phyloP scores from a whole-genome alignment of 2,329 filamentous ascomycete species.

The Colletotrichum sp. region DNA sequence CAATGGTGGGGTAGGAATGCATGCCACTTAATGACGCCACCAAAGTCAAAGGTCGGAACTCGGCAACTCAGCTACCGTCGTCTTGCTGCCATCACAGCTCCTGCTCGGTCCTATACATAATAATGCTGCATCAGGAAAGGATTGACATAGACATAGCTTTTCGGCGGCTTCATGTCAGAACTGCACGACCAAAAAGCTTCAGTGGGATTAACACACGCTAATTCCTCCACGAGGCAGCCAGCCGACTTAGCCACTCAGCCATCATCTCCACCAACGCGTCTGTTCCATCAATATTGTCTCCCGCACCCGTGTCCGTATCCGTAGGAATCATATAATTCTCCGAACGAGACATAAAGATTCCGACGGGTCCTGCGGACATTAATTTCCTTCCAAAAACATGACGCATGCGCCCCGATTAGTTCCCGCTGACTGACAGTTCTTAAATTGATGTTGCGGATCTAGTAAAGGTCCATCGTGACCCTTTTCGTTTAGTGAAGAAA shows the following conservation, averaged over 20 bases:
- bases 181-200: not conserved
- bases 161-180: not conserved
- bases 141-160: not conserved
- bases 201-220: not conserved
- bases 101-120: not conserved
- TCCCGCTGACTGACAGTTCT: not conserved
- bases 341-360: not conserved
- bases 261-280: not conserved
- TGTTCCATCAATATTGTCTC: not conserved
- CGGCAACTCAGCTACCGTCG: not conserved
- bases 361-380: not conserved
- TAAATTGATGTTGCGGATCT: not conserved
- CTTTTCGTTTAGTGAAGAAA: not conserved
- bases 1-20: not conserved
- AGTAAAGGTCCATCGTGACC: not conserved
- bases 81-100: not conserved
- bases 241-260: not conserved
- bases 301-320: not conserved
- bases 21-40: not conserved
- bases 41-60: not conserved
- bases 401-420: fast-evolving
- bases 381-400: not conserved
- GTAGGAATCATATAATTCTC: not conserved
- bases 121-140: not conserved
- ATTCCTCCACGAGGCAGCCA: not conserved